phyloP scores from a whole-genome alignment of 768 basidiomycete species.

The Mycena capillaripes region DNA sequence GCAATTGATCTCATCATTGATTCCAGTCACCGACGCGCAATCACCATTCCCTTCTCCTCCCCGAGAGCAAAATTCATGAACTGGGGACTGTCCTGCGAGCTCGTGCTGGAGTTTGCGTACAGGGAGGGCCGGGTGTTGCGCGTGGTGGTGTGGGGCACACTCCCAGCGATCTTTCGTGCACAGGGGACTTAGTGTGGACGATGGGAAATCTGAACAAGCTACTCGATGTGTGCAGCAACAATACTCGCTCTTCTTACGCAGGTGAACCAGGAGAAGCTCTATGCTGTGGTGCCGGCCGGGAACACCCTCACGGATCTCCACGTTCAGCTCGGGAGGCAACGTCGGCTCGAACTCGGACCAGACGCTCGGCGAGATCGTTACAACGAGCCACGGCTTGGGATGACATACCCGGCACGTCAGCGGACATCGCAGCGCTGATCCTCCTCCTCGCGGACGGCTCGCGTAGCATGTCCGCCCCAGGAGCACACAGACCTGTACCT shows the following conservation, averaged over 20 bases:
- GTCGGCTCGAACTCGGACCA: constrained; percentile 98
- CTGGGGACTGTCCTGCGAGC: no score
- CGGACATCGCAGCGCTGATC: constrained; percentile 80
- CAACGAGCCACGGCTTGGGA: constrained; percentile 97
- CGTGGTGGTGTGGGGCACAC: constrained; percentile 91
- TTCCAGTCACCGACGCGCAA: no score
- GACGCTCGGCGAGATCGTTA: constrained; percentile 91
- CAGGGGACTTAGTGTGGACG: constrained; percentile 86
- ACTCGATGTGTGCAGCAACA: constrained; percentile 81
- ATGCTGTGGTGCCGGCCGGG: constrained; percentile 82
- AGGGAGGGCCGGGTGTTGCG: constrained; percentile 80
- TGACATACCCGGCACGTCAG: constrained; percentile 83
- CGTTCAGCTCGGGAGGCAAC: constrained; percentile 74
- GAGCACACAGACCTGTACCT: constrained; percentile 83
- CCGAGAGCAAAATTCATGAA: no score
- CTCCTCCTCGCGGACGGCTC: constrained; percentile 89
- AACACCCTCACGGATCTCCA: constrained; percentile 86
- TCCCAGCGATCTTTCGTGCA: constrained; percentile 95
- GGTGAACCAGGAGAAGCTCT: constrained; percentile 80
- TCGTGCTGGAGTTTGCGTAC: constrained; percentile 85
- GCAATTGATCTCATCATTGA: no score
- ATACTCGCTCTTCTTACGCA: no score
- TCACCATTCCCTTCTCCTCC: no score
- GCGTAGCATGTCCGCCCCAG: constrained; percentile 60
- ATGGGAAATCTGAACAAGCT: constrained; percentile 81